These are phyloP conservation scores for Anacardium occidentale DNA, from an alignment of 345 rosid genomes.

Conservation along the genomic window DNA sequence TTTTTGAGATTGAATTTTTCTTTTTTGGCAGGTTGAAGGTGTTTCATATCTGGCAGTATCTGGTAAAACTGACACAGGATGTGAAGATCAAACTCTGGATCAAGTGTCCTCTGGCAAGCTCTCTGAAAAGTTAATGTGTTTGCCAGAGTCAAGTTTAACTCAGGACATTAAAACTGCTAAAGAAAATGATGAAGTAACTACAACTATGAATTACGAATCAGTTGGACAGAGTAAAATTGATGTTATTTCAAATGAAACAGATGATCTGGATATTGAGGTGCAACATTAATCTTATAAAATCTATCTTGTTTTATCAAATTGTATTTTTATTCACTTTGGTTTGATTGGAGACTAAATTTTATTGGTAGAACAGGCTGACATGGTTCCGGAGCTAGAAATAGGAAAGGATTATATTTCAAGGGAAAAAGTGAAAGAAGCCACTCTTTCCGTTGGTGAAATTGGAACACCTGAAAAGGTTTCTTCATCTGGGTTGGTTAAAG, in stretches of 20 bases:
- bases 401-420: conserved; percentile 20
- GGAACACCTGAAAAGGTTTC: conserved; percentile 24
- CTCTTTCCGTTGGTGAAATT: conserved; percentile 24
- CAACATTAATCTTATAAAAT: conserved; percentile 2
- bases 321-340: too few species aligned
- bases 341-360: conserved; percentile 17
- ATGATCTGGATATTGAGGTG: conserved; percentile 35
- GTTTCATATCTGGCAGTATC: conserved; percentile 50
- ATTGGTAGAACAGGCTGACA: conserved; percentile 33
- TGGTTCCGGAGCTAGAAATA: conserved; percentile 31
- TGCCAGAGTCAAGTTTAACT: conserved; percentile 14
- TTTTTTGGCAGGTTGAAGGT: conserved; percentile 63
- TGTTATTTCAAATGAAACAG: conserved; percentile 25
- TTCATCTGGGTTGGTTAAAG: conserved; percentile 27
- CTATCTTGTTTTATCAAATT: conserved; percentile 7
- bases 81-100: conserved; percentile 36
- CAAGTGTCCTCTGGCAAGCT: conserved; percentile 20
- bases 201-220: conserved; percentile 29
- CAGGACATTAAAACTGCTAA: conserved; percentile 25
- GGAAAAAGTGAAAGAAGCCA: conserved; percentile 21
- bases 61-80: conserved; percentile 33
- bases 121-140: conserved; percentile 16
- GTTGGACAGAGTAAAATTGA: conserved; percentile 23
- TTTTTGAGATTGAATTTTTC: conserved; percentile 19
- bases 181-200: conserved; percentile 30